These are phyloP conservation scores for Candolleomyces efflorescens DNA, from an alignment of 768 basidiomycete genomes.

Conservation along the genomic window DNA sequence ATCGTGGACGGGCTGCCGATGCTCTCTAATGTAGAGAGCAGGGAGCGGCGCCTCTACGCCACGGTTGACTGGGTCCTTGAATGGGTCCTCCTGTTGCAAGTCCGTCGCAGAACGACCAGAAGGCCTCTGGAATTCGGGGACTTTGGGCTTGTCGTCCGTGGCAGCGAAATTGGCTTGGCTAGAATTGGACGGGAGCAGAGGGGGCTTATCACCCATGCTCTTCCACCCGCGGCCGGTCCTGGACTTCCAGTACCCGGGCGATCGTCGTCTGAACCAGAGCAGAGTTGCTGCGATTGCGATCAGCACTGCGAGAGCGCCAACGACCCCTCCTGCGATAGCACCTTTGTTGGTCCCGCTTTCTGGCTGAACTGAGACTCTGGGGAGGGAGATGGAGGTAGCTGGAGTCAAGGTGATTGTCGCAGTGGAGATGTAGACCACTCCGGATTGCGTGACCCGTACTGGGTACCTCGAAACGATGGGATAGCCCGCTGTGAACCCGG, in stretches of 20 bases:
- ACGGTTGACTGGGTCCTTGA: background rate
- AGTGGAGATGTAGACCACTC: slow-evolving; percentile 6
- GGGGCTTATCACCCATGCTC: background rate
- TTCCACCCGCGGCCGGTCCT: slow-evolving; percentile 3
- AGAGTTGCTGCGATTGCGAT: slow-evolving; percentile 16
- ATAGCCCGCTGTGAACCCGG: background rate
- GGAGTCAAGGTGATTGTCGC: slow-evolving; percentile 10
- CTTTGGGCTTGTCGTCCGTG: background rate
- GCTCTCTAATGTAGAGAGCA: slow-evolving; percentile 11
- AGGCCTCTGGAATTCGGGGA: background rate
- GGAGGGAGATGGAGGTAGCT: background rate
- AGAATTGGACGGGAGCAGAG: background rate
- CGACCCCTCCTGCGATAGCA: slow-evolving; percentile 25
- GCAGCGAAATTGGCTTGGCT: background rate
- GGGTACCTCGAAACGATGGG: slow-evolving; percentile 6
- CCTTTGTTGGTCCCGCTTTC: slow-evolving; percentile 16
- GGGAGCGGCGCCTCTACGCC: background rate
- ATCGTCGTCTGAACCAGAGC: slow-evolving; percentile 20
- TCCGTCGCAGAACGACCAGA: background rate
- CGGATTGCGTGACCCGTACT: slow-evolving; percentile 5
- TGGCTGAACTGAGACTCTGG: background rate
- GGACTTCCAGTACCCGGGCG: slow-evolving; percentile 9
- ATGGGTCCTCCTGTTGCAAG: background rate
- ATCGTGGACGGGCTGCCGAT: slow-evolving; percentile 2
- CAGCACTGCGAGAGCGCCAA: slow-evolving; percentile 18